phyloP scores from a whole-genome alignment of 225 moss, liverwort and hornwort species.

The Climacium dendroides region DNA sequence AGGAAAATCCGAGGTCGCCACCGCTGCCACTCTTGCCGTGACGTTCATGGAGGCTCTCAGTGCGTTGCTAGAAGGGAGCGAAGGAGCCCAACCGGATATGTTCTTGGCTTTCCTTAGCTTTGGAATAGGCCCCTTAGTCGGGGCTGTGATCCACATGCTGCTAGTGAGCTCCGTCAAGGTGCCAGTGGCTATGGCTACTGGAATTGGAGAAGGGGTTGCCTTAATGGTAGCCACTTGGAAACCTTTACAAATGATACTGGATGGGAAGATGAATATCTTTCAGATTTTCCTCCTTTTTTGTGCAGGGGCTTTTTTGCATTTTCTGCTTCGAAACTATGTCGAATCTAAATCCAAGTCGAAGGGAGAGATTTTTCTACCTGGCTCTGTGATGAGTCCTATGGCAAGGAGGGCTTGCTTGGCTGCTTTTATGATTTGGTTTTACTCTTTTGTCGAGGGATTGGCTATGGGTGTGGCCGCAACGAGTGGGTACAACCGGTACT shows the following conservation, averaged over 20 bases:
- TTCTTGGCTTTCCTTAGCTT: slow-evolving; percentile 44
- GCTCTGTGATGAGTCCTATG: slow-evolving; percentile 16
- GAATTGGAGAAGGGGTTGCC: slow-evolving; percentile 72
- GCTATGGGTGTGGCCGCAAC: slow-evolving; percentile 42
- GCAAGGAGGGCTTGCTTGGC: slow-evolving; percentile 25
- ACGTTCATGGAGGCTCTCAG: slow-evolving; percentile 96
- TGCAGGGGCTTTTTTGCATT: slow-evolving; percentile 31
- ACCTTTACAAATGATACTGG: slow-evolving; percentile 54
- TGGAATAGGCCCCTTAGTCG: slow-evolving; percentile 53
- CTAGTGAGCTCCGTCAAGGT: slow-evolving; percentile 29
- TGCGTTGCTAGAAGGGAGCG: slow-evolving; percentile 51
- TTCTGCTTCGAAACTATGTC: slow-evolving; percentile 27
- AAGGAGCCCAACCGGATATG: slow-evolving; percentile 27
- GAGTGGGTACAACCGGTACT: slow-evolving; percentile 21
- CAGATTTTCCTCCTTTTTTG: slow-evolving; percentile 19
- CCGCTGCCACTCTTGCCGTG: slow-evolving; percentile 79
- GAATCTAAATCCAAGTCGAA: slow-evolving; percentile 27
- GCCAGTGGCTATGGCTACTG: slow-evolving; percentile 52
- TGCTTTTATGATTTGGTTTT: slow-evolving; percentile 37
- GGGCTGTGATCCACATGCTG: slow-evolving; percentile 41
- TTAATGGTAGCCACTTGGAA: slow-evolving; percentile 70
- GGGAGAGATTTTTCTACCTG: slow-evolving; percentile 17
- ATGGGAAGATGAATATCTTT: slow-evolving; percentile 34
- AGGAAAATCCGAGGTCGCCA: slow-evolving; percentile 78
- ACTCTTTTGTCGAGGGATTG: slow-evolving; percentile 34